Conservation (phyloP, 345 rosid genomes). For the Camelina sativa region DNA sequence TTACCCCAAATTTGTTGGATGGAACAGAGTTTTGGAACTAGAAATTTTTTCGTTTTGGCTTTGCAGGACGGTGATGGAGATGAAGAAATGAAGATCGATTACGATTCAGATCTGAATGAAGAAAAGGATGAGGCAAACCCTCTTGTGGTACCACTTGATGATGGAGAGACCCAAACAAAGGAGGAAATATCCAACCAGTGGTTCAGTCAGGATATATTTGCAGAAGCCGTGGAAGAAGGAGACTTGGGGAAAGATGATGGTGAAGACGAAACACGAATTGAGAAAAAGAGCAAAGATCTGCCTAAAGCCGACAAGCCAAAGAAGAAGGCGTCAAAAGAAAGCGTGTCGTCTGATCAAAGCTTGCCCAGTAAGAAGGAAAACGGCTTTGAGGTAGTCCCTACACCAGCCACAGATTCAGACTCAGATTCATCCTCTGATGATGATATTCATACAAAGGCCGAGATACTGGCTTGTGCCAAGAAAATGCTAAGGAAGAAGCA, state of each 20-base stretch:
- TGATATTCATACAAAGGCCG: constrained; percentile 69
- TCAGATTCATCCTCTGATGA: constrained; percentile 83
- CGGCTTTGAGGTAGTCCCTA: constrained; percentile 85
- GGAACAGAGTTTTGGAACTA: not conserved
- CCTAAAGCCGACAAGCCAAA: constrained; percentile 40
- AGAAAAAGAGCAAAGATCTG: constrained; percentile 36
- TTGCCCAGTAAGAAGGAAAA: constrained; percentile 49
- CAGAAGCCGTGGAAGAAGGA: constrained; percentile 78
- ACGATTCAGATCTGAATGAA: constrained; percentile 71
- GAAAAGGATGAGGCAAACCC: constrained; percentile 78
- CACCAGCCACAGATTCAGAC: constrained; percentile 75
- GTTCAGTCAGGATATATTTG: constrained; percentile 87
- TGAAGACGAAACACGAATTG: constrained; percentile 61
- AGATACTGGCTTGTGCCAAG: constrained; percentile 88
- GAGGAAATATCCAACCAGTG: constrained; percentile 79
- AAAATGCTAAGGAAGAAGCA: constrained; percentile 91
- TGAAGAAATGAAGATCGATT: constrained; percentile 52
- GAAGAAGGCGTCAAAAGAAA: constrained; percentile 45
- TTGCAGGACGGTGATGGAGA: constrained; percentile 63
- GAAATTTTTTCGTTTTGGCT: constrained; percentile 10
- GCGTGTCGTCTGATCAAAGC: constrained; percentile 27
- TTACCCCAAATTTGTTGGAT: not conserved
- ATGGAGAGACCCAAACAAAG: constrained; percentile 62
- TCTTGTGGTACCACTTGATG: constrained; percentile 72
- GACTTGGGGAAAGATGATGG: constrained; percentile 59